These are phyloP conservation scores for Blastobotrys indianensis DNA, from an alignment of 1,139 yeast genomes.

Conservation along the genomic window DNA sequence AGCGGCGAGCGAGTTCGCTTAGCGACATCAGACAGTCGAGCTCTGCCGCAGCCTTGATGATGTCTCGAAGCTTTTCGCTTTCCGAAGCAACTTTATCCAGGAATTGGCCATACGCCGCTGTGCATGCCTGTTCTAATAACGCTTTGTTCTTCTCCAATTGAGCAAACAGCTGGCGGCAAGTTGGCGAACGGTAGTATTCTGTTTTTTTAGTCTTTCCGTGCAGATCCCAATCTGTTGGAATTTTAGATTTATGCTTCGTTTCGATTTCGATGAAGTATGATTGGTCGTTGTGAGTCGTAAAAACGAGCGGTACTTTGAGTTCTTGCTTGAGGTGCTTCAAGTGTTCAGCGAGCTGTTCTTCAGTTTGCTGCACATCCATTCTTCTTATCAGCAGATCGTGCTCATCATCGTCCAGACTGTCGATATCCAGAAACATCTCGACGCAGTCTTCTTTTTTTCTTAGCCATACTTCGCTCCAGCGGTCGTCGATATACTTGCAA, in stretches of 20 bases:
- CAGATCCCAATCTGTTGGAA: slow-evolving; percentile 74
- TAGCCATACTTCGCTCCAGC: slow-evolving; percentile 8
- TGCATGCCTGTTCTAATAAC: slow-evolving; percentile 47
- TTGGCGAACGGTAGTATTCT: slow-evolving; percentile 68
- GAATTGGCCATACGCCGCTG: slow-evolving; percentile 51
- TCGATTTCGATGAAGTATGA: slow-evolving; percentile 11
- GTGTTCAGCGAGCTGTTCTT: slow-evolving; percentile 5
- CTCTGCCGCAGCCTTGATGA: slow-evolving; percentile 50
- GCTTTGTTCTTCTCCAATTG: slow-evolving; percentile 52
- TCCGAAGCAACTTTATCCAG: slow-evolving; percentile 40
- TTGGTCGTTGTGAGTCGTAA: slow-evolving; percentile 8
- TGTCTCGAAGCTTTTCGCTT: slow-evolving; percentile 45
- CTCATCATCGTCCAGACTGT: slow-evolving; percentile 5
- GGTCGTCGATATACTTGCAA: slow-evolving; percentile 1
- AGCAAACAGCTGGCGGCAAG: slow-evolving; percentile 27
- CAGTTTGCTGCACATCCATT: slow-evolving; percentile 5
- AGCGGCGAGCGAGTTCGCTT: slow-evolving; percentile 51
- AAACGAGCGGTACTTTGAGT: slow-evolving; percentile 6
- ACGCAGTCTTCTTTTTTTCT: slow-evolving; percentile 3
- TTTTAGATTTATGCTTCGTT: slow-evolving; percentile 34
- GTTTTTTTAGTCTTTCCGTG: slow-evolving; percentile 66
- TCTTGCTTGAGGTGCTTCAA: slow-evolving; percentile 4
- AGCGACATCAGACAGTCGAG: slow-evolving; percentile 75
- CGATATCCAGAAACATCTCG: slow-evolving; percentile 8
- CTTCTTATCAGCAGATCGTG: slow-evolving; percentile 4